These are phyloP conservation scores for Pyrenophora graminea DNA, from an alignment of 2,329 filamentous ascomycete genomes.

Conservation along the genomic window DNA sequence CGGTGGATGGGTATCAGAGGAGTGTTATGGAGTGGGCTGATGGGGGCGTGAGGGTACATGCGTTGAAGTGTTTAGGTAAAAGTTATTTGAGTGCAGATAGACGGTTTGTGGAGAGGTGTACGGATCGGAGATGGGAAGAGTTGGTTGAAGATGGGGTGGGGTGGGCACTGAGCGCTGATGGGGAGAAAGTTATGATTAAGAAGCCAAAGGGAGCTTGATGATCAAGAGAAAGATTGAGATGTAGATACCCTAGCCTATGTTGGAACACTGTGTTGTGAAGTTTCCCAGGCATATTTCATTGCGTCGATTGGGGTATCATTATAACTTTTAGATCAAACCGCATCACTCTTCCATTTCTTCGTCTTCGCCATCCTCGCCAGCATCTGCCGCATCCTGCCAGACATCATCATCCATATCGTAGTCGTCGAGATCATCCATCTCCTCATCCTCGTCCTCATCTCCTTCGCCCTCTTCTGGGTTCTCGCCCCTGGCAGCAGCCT, in stretches of 20 bases:
- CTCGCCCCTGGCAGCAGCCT: slow-evolving; percentile 31
- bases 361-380: slow-evolving; percentile 52
- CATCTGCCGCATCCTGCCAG: slow-evolving; percentile 57
- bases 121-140: slow-evolving; percentile 72
- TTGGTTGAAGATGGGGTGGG: slow-evolving; percentile 75
- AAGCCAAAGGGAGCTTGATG: slow-evolving; percentile 55
- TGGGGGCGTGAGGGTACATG: slow-evolving; percentile 71
- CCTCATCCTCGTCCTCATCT: slow-evolving; percentile 56
- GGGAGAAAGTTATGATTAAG: slow-evolving; percentile 75
- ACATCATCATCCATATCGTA: slow-evolving; percentile 57
- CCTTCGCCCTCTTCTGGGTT: slow-evolving; percentile 52
- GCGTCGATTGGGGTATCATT: slow-evolving; percentile 42
- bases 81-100: slow-evolving; percentile 76
- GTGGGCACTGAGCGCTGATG: slow-evolving; percentile 73
- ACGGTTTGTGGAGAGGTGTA: slow-evolving; percentile 69
- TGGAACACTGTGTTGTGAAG: neutral
- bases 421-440: slow-evolving; percentile 51
- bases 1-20: slow-evolving; percentile 79
- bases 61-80: slow-evolving; percentile 83
- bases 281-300: neutral
- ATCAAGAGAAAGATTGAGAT: neutral
- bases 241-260: neutral
- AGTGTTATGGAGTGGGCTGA: slow-evolving; percentile 82
- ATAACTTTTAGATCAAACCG: slow-evolving; percentile 10
- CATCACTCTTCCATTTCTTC: slow-evolving; percentile 51